Conservation (phyloP, 1,284 basidiomycete genomes). For the Anthracocystis walkeri region DNA sequence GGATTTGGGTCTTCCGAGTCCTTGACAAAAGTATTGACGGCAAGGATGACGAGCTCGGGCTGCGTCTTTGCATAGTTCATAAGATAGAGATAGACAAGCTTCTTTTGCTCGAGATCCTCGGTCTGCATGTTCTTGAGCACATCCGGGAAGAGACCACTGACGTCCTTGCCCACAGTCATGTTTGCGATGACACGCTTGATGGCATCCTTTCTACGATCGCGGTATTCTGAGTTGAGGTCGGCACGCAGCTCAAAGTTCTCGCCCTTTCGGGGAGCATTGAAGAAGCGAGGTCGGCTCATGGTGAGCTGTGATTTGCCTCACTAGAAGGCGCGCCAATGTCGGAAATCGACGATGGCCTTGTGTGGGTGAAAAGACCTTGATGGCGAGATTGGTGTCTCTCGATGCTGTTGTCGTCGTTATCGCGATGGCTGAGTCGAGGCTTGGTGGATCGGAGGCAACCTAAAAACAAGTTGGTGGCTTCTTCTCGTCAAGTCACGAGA, state of each 20-base stretch:
- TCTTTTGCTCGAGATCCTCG: constrained; percentile 93
- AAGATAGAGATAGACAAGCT: constrained; percentile 96
- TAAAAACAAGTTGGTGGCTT: background rate
- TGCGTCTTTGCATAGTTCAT: constrained; percentile 99
- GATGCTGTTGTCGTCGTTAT: background rate
- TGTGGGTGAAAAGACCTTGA: background rate
- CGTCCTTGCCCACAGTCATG: constrained; percentile 96
- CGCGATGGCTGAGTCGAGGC: constrained; percentile 2
- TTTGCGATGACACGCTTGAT: constrained; percentile 87
- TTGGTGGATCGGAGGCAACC: background rate
- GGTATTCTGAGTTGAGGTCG: constrained; percentile 88
- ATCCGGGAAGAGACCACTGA: constrained; percentile 90
- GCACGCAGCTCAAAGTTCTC: constrained; percentile 67
- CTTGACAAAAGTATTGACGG: constrained; percentile 96
- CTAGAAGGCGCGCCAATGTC: constrained; percentile 2
- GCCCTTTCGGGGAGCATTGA: constrained; percentile 69
- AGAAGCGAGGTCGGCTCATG: constrained; percentile 69
- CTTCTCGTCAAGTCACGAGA: constrained; percentile 1
- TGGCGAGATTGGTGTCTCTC: background rate
- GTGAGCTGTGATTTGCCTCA: constrained; percentile 3
- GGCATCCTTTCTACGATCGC: constrained; percentile 95
- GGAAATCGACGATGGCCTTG: too few relatives aligned
- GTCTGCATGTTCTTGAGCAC: constrained; percentile 99
- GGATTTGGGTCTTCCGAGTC: constrained; percentile 96
- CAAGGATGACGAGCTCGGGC: constrained; percentile 95